Conservation (phyloP, 805 yeast species). For the Debaryomyces tyrocola region DNA sequence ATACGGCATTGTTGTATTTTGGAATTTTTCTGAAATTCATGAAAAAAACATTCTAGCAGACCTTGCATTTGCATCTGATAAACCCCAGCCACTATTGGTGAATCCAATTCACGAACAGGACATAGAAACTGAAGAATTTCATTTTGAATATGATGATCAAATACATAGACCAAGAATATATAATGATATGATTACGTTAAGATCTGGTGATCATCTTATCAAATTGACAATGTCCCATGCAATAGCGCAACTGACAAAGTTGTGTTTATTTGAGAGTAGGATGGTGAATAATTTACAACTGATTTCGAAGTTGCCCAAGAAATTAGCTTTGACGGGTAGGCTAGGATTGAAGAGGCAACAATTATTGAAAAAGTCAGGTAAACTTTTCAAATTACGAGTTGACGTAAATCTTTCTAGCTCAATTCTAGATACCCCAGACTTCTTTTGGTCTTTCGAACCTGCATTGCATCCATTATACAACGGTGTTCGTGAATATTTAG, state of each 20-base stretch:
- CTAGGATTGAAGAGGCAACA: conserved; percentile 84
- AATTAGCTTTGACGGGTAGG: conserved; percentile 86
- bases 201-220: conserved; percentile 89
- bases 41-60: conserved; percentile 94
- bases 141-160: conserved; percentile 66
- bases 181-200: conserved; percentile 89
- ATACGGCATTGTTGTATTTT: conserved; percentile 96
- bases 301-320: conserved; percentile 85
- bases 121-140: conserved; percentile 88
- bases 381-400: conserved; percentile 82
- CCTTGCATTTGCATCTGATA: conserved; percentile 63
- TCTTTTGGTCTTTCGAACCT: conserved; percentile 94
- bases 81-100: conserved; percentile 51
- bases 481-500: conserved; percentile 89
- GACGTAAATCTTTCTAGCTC: conserved; percentile 91
- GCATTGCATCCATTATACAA: conserved; percentile 88
- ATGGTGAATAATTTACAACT: conserved; percentile 82
- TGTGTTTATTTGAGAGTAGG: conserved; percentile 87
- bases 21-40: conserved; percentile 92
- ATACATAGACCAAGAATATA: conserved; percentile 73
- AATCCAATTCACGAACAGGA: conserved; percentile 84
- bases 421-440: conserved; percentile 92
- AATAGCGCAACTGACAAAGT: conserved; percentile 91
- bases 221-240: conserved; percentile 94
- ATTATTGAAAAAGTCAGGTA: conserved; percentile 83